Base-by-base conservation (phyloP, 768 basidiomycete genomes). In the Lactifluus piperatus region DNA sequence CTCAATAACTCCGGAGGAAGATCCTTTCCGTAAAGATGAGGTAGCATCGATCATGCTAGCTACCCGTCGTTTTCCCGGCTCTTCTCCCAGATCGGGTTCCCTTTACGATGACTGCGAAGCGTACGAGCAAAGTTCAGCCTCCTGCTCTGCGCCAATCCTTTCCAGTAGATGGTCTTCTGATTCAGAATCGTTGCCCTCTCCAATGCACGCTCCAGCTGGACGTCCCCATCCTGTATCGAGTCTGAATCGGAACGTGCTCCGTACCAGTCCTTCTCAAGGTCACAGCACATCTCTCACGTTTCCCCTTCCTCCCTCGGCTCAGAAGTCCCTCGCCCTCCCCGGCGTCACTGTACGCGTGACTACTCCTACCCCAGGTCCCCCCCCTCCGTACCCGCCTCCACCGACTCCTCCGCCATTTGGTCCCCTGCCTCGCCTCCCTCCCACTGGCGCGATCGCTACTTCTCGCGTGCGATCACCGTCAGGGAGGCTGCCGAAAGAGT, bases 1-100 rank as follows among this genome's bases (percentile, higher is more conserved):
- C 48, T 56, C 52, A 3, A 57, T 62, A 14, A 62, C 63, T 4
- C 60, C 63, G 29, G 63, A 64, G 20, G 47, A 62, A 18, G 63
- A 64, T 46, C 63, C 63, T 16, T 64, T 64, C 52, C 63, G 63
- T 37, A 64, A 62, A 22, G 63, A 57, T 37, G 63, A 56, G 18
- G 18, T 55, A 3, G 18, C 14, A 18, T 26, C n/a, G 20, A 45
- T 29, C 13, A 11, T 22, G 13, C 29, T 39, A 20, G 3, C 29
- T 44, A 41, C 22, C 20, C 22, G 32, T 24, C 41, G 49, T 44
- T 32, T 54, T n/a, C 46, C 32, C 30, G n/a, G 34, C 8, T 44
- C 48, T 1, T 55, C 41, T 29, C 60, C 47, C 30, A 20, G 34
- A 16, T 45, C 47, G 45, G 18, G 34, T 60, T 62, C 36, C 11